Base-by-base conservation (phyloP, 169 alveolate genomes). In the Plasmodium sp. region DNA sequence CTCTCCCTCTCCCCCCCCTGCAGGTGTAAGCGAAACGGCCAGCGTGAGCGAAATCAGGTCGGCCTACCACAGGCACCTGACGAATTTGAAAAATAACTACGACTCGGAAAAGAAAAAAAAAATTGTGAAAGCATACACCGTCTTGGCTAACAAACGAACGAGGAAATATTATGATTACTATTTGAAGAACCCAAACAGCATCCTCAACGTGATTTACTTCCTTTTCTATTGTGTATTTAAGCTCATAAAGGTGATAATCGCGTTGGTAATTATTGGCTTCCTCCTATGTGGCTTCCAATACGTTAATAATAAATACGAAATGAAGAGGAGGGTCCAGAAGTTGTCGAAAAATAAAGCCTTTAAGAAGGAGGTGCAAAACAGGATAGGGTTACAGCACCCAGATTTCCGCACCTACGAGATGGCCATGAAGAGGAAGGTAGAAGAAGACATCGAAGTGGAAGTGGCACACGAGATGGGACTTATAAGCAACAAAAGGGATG, bases 121-220 rank as follows among this genome's bases (percentile, higher is more conserved):
- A 67, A 58, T 88, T 18, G 77, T 88, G 5, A 79, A 79, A 51
- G 94, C 94, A 6, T 88, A 74, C 41, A 79, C 27, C n/a, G 62
- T 88, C 7, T 51, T 88, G 71, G 36, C 75, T 10, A 88, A 88
- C 82, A 88, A 88, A 41, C 72, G 34, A 58, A 88, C 91, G 10
- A 56, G 91, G 39, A 88, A 41, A 12, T 88, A 88, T 36, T 88
- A 88, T 74, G 94, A 88, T 34, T 88, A 80, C 80, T 88, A 79
- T 88, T 88, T 88, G 56, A 88, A 88, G 1, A 16, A 88, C 45
- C 94, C 94, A 6, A 58, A 88, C 75, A 88, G 94, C 58, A 3
- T 88, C n/a, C 12, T 88, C n/a, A 88, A 88, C 80, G 62, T 88
- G 71, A 43, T 88, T 7, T 14, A 88, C 54, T 62, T 88, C 6